phyloP scores from a whole-genome alignment of 2,329 filamentous ascomycete species.

The Rhinocladiella mackenziei region DNA sequence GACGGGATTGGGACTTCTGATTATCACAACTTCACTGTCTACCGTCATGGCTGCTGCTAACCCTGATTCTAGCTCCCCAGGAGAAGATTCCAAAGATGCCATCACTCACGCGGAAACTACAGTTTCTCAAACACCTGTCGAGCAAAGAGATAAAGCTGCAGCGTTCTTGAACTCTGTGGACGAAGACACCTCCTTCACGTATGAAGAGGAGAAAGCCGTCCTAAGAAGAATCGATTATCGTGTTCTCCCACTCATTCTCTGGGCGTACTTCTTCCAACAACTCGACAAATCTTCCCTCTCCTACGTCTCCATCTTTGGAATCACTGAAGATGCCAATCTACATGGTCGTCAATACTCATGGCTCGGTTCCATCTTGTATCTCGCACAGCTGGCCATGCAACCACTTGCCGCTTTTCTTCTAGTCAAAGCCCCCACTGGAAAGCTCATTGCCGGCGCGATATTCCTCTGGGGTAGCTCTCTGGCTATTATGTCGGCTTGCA shows the following conservation, averaged over 20 bases:
- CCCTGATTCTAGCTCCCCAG: not conserved
- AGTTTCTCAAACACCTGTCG: conserved; percentile 1
- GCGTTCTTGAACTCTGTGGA: conserved; percentile 44
- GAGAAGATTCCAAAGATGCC: conserved; percentile 13
- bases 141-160: conserved; percentile 42
- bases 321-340: conserved; percentile 52
- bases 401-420: conserved; percentile 51
- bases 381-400: conserved; percentile 60
- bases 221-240: conserved; percentile 35
- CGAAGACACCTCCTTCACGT: conserved; percentile 41
- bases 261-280: conserved; percentile 58
- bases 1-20: not conserved
- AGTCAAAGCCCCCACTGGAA: conserved; percentile 58
- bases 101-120: conserved; percentile 29
- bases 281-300: conserved; percentile 54
- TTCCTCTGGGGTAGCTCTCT: conserved; percentile 53
- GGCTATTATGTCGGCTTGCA: conserved; percentile 41
- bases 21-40: not conserved
- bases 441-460: conserved; percentile 52
- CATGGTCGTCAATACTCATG: conserved; percentile 58
- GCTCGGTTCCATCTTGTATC: conserved; percentile 71
- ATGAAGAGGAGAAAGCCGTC: conserved; percentile 40
- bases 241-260: conserved; percentile 41
- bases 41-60: conserved; percentile 1
- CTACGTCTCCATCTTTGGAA: conserved; percentile 60